These are phyloP conservation scores for Blastomyces silverae DNA, from an alignment of 2,329 filamentous ascomycete genomes.

Conservation along the genomic window DNA sequence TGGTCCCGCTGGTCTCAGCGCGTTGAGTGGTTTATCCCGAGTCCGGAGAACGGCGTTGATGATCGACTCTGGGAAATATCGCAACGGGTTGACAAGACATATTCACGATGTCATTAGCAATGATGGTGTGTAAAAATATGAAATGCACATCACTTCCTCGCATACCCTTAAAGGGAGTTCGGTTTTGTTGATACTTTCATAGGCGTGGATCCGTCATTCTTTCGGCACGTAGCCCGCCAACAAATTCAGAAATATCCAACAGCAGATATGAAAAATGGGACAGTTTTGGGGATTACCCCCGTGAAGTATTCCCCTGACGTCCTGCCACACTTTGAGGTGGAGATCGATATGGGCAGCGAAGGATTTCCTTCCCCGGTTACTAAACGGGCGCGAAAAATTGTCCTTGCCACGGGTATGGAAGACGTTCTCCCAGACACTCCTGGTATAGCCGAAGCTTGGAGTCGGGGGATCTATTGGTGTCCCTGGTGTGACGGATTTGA, in stretches of 20 bases:
- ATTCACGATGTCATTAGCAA: conserved; percentile 58
- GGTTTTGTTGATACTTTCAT: conserved; percentile 8
- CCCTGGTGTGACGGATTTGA: conserved; percentile 60
- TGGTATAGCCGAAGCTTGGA: conserved; percentile 51
- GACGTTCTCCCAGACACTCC: conserved; percentile 53
- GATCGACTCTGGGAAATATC: conserved; percentile 54
- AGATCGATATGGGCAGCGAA: background rate
- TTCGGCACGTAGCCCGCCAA: conserved; percentile 49
- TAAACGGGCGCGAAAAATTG: conserved; percentile 48
- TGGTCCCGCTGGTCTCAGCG: conserved; percentile 51
- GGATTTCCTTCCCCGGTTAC: background rate
- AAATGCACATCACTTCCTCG: background rate
- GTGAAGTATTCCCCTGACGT: conserved; percentile 19
- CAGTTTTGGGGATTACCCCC: conserved; percentile 38
- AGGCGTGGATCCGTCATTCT: conserved; percentile 52
- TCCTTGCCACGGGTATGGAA: conserved; percentile 53
- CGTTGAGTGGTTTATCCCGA: conserved; percentile 53
- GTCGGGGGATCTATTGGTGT: conserved; percentile 57
- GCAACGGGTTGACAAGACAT: conserved; percentile 51
- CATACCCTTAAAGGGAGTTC: background rate
- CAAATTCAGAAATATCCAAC: conserved; percentile 50
- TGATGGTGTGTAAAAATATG: conserved; percentile 43
- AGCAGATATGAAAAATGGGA: conserved; percentile 48
- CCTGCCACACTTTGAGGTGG: conserved; percentile 1
- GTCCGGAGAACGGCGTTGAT: conserved; percentile 51